Base-by-base conservation (phyloP, 2,329 filamentous ascomycete genomes). In the Aspergillus melleus region DNA sequence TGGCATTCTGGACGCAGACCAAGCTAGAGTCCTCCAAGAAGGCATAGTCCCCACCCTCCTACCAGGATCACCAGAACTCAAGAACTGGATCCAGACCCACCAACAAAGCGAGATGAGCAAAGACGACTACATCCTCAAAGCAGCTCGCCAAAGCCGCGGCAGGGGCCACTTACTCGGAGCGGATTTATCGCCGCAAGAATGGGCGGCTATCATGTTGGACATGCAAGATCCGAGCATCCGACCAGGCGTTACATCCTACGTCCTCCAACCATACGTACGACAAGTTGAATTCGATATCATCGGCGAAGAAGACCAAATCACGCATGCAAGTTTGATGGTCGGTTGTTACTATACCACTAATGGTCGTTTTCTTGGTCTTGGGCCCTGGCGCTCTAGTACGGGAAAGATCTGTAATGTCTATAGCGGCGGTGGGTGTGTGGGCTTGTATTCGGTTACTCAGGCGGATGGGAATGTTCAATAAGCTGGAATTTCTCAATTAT, bases 71-170 rank as follows among this genome's bases (percentile, higher is more conserved):
- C 14, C 39, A 3, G 57, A 66, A 19, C 49, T 72, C n/a, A 51
- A 63, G n/a, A n/a, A 56, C 0, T 61, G 70, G n/a, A 60, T 68
- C 4, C 24, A 47, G 9, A n/a, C 50, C 32, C 54, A 52, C 11
- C 39, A 46, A 2, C 47, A 54, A 29, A 6, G 29, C 60, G 24
- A 46, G 26, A 6, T 26, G 53, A 32, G 20, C 20, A 70, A 71
- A 36, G 55, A 70, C 11, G 56, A 61, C 1, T 73, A 66, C 47
- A 69, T 70, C 19, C 47, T 72, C 2, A 72, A 72, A 39, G 65
- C 70, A 2, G 58, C 54, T 12, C 58, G 58, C 2, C 55, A 52
- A 20, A 55, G 54, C 19, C 54, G 54, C 14, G 58, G 58, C 14
- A 22, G 30, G 5, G 58, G 54, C 6, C 46, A 57, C 19, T 42